phyloP scores from a whole-genome alignment of 225 moss, liverwort and hornwort species.

The Thuidium tamariscinum region DNA sequence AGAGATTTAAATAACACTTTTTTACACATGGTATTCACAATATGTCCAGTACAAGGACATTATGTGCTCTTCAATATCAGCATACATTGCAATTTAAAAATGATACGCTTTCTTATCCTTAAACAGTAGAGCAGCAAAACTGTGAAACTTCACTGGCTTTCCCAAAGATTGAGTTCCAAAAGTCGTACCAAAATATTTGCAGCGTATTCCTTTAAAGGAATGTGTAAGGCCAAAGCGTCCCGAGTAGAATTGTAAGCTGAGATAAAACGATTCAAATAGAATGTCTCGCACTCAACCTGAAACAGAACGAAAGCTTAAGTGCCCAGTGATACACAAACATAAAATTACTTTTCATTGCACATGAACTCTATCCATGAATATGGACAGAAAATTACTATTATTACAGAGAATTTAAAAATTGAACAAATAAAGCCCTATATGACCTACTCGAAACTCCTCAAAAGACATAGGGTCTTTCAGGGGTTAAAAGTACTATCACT shows the following conservation, averaged over 20 bases:
- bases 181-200: conserved; percentile 34
- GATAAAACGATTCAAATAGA: conserved; percentile 44
- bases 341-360: background rate
- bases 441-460: background rate
- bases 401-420: background rate
- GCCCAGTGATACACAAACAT: background rate
- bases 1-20: background rate
- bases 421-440: background rate
- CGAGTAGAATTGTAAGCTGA: conserved; percentile 31
- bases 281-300: conserved; percentile 38
- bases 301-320: background rate
- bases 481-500: background rate
- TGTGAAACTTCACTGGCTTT: background rate
- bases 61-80: background rate
- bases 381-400: background rate
- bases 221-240: conserved; percentile 18
- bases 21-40: background rate
- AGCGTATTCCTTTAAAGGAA: conserved; percentile 37
- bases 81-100: background rate
- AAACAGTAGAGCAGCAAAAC: background rate
- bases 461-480: background rate
- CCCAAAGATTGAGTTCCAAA: background rate
- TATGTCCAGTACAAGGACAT: background rate
- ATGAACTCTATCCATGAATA: background rate
- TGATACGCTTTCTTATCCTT: background rate